phyloP scores from a whole-genome alignment of 2,329 filamentous ascomycete species.

The Elsinoe batatas region DNA sequence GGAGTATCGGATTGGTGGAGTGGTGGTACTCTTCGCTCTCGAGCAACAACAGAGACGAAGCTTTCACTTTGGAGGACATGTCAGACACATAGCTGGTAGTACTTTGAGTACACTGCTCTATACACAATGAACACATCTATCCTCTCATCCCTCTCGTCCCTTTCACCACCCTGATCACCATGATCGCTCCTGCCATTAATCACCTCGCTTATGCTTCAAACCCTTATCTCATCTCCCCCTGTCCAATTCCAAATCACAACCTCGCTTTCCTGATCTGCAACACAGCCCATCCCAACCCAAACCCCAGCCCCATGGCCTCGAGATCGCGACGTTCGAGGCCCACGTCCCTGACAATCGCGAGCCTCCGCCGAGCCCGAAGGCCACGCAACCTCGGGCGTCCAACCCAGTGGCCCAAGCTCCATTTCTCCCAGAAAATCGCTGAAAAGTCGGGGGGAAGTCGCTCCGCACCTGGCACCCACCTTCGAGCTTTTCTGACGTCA shows the following conservation, averaged over 20 bases:
- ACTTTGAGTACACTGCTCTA: background rate
- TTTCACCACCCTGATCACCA: background rate
- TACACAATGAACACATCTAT: background rate
- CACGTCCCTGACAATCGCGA: conserved; percentile 1
- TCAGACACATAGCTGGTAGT: background rate
- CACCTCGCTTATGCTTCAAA: background rate
- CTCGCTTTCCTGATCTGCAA: conserved; percentile 1
- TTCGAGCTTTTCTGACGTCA: too few relatives aligned
- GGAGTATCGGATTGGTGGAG: background rate
- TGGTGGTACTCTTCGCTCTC: background rate
- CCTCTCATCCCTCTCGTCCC: background rate
- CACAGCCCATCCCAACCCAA: conserved; percentile 1
- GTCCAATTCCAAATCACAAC: background rate
- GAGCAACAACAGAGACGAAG: conserved; percentile 1
- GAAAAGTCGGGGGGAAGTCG: too few relatives aligned
- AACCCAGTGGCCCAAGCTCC: too few relatives aligned
- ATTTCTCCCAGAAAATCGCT: too few relatives aligned
- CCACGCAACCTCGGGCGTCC: background rate
- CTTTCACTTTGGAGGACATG: background rate
- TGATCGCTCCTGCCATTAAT: background rate
- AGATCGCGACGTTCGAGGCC: background rate
- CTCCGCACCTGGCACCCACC: too few relatives aligned
- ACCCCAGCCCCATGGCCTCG: background rate
- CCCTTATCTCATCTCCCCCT: background rate
- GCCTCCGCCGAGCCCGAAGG: background rate